These are phyloP conservation scores for Tripidium arundinaceum DNA, from an alignment of 202 grass and related monocot genomes.

Conservation along the genomic window DNA sequence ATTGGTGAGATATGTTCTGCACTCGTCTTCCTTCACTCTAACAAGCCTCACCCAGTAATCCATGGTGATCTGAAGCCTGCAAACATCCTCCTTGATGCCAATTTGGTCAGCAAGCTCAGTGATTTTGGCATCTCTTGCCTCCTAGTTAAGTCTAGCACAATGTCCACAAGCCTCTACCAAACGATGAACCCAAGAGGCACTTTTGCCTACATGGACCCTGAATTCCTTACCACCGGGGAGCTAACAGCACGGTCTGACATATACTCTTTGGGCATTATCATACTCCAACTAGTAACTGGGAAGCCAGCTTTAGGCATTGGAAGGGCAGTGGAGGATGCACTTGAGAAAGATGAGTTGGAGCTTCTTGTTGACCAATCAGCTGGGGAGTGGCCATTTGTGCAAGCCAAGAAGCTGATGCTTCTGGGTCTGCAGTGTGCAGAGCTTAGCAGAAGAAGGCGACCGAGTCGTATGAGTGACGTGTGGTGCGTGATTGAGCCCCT, in stretches of 20 bases:
- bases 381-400: conserved; percentile 70
- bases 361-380: conserved; percentile 50
- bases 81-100: conserved; percentile 58
- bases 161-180: conserved; percentile 35
- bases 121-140: conserved; percentile 52
- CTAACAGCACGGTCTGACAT: conserved; percentile 62
- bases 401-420: conserved; percentile 69
- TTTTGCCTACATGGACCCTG: conserved; percentile 71
- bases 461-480: conserved; percentile 55
- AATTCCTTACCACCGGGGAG: conserved; percentile 53
- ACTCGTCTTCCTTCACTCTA: conserved; percentile 52
- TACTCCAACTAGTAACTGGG: conserved; percentile 65
- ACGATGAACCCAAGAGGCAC: conserved; percentile 50
- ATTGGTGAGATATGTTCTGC: conserved; percentile 61
- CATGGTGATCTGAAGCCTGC: conserved; percentile 60
- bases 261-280: conserved; percentile 69
- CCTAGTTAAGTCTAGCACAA: conserved; percentile 36
- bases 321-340: conserved; percentile 53
- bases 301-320: conserved; percentile 52
- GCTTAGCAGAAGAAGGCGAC: conserved; percentile 48
- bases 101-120: conserved; percentile 58
- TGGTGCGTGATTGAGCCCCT: conserved; percentile 64
- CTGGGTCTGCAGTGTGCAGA: conserved; percentile 56
- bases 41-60: conserved; percentile 54
- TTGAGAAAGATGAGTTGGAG: conserved; percentile 46